phyloP scores from a whole-genome alignment of 2,329 filamentous ascomycete genomes.

The Neurospora sp. region DNA sequence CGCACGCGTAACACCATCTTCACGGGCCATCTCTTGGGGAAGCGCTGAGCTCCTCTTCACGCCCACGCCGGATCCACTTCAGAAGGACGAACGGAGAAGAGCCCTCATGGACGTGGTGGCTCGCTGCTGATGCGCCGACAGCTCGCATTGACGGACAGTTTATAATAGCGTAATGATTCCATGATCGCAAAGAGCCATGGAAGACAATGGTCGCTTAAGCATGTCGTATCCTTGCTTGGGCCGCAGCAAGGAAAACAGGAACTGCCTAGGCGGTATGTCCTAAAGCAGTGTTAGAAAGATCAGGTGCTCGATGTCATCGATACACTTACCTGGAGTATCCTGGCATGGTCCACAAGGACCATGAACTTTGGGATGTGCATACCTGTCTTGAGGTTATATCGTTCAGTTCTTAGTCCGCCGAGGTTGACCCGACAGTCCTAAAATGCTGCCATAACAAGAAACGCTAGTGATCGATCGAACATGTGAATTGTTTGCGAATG shows the following conservation, averaged over 20 bases:
- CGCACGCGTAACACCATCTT: neutral
- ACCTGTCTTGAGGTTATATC: neutral
- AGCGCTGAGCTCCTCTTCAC: neutral
- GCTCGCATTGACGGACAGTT: neutral
- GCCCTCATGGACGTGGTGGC: neutral
- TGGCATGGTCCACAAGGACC: neutral
- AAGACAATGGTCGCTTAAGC: neutral
- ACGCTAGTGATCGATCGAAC: neutral
- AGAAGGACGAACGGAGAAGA: neutral
- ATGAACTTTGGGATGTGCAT: neutral
- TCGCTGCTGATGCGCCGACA: neutral
- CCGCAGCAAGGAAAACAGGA: neutral
- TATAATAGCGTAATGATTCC: neutral
- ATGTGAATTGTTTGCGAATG: neutral
- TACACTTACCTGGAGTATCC: neutral
- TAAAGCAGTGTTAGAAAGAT: neutral
- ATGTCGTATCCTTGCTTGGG: neutral
- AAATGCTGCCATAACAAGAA: neutral
- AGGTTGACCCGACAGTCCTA: neutral
- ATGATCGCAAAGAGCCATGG: neutral
- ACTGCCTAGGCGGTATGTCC: neutral
- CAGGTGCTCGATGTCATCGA: neutral
- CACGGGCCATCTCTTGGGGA: neutral
- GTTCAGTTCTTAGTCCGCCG: neutral
- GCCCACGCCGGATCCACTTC: neutral